Percentiles rank a stretch among this genome's conserved stretches.
phyloP scores from a whole-genome alignment of 352 stramenopile genomes.

The Phytophthora sp. region DNA sequence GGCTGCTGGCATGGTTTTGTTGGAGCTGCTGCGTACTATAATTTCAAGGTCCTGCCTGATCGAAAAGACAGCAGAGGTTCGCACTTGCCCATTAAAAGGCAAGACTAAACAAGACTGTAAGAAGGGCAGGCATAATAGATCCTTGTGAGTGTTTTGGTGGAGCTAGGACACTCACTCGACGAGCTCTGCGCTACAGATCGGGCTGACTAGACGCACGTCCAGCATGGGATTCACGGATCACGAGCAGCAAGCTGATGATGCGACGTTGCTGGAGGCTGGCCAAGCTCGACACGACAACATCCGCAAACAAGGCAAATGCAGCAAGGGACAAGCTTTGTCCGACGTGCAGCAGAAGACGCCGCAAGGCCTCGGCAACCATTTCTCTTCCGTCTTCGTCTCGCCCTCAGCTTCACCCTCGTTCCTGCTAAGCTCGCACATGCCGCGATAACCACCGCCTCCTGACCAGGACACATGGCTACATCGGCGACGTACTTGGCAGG shows the following conservation, averaged over 20 bases:
- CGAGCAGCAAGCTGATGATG: slow-evolving; percentile 12
- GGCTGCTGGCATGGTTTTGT: slow-evolving; percentile 84
- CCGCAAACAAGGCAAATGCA: slow-evolving; percentile 4
- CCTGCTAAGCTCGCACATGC: too few species aligned
- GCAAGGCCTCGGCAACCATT: too few species aligned
- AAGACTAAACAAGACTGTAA: slow-evolving; percentile 18
- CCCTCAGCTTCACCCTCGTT: too few species aligned
- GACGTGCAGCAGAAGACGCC: too few species aligned
- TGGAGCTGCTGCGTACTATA: slow-evolving; percentile 71
- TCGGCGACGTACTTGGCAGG: slow-evolving; percentile 8
- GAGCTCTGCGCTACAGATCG: neutral
- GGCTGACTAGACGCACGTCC: neutral
- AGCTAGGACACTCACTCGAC: neutral
- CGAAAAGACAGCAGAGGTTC: slow-evolving; percentile 22
- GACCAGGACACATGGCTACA: slow-evolving; percentile 20
- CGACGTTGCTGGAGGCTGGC: neutral
- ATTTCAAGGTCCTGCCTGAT: slow-evolving; percentile 65
- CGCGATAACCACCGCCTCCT: too few species aligned
- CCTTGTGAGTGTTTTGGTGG: neutral
- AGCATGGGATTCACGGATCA: neutral
- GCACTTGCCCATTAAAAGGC: slow-evolving; percentile 48
- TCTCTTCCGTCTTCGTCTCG: too few species aligned
- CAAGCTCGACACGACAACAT: slow-evolving; percentile 3
- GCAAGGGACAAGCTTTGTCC: too few species aligned
- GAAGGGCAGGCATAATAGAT: slow-evolving; percentile 16